These are phyloP conservation scores for Sarocladiaceae sp. DNA, from an alignment of 2,329 filamentous ascomycete species.

Conservation along the genomic window DNA sequence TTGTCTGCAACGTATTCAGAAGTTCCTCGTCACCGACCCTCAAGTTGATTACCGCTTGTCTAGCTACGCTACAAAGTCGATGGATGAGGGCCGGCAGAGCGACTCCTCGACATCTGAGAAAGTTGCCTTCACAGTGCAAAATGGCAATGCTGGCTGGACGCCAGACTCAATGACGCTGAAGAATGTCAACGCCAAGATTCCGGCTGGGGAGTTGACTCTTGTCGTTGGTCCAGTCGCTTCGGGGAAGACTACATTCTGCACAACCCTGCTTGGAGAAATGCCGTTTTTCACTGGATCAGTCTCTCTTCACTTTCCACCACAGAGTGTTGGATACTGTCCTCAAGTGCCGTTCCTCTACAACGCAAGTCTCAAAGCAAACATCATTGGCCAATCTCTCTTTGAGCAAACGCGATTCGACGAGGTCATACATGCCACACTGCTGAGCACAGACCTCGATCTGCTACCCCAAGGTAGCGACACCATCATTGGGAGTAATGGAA, in stretches of 20 bases:
- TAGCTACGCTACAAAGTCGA: neutral
- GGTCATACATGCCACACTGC: constrained; percentile 27
- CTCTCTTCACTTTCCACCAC: neutral
- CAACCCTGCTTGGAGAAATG: constrained; percentile 24
- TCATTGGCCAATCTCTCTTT: constrained; percentile 26
- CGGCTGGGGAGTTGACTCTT: constrained; percentile 20
- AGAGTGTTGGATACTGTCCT: constrained; percentile 24
- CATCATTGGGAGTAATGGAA: constrained; percentile 32
- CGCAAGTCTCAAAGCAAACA: constrained; percentile 29
- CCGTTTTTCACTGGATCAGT: constrained; percentile 9
- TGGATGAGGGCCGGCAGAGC: neutral
- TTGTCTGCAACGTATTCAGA: constrained; percentile 29
- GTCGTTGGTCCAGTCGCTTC: constrained; percentile 29
- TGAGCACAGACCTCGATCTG: constrained; percentile 23
- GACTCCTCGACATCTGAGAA: neutral
- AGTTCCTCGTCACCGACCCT: constrained; percentile 26
- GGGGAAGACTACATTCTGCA: constrained; percentile 29
- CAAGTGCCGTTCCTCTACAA: constrained; percentile 28
- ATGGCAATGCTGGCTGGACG: constrained; percentile 20
- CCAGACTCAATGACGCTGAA: constrained; percentile 14
- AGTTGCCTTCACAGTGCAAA: constrained; percentile 3
- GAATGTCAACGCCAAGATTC: constrained; percentile 16
- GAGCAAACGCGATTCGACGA: constrained; percentile 25
- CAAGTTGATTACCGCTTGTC: constrained; percentile 18
- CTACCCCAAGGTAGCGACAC: constrained; percentile 30